Percentiles rank a stretch among this genome's conserved stretches.
Conservation (phyloP, 768 basidiomycete genomes). For the Psilocybe azurescens region DNA sequence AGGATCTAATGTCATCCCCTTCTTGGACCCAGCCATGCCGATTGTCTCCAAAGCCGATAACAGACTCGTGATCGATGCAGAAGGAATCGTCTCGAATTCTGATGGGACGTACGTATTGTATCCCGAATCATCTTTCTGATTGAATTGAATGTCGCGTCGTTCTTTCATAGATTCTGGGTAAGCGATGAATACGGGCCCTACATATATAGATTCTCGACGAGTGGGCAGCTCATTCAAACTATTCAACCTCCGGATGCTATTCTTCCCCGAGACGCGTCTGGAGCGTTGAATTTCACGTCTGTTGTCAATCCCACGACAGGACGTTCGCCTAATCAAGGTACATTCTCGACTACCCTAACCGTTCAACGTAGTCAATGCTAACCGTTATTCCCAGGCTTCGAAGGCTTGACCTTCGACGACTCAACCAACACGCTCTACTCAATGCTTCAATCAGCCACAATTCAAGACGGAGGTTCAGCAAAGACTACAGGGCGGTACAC, state of each 20-base stretch:
- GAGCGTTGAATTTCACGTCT: conserved; percentile 58
- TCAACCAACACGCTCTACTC: conserved; percentile 58
- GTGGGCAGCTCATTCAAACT: conserved; percentile 55
- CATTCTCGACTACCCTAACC: not conserved
- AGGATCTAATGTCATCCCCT: conserved; percentile 32
- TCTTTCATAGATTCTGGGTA: conserved; percentile 54
- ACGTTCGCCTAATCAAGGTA: conserved; percentile 60
- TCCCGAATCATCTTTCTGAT: not conserved
- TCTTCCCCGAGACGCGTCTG: conserved; percentile 49
- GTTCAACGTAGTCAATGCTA: not conserved
- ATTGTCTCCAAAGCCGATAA: conserved; percentile 45
- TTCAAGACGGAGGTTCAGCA: conserved; percentile 64
- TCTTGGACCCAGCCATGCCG: conserved; percentile 50
- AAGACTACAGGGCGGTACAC: conserved; percentile 56
- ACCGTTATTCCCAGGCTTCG: conserved; percentile 47
- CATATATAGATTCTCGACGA: conserved; percentile 56
- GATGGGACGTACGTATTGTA: conserved; percentile 57
- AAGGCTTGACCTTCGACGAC: conserved; percentile 59
- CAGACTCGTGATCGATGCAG: conserved; percentile 59
- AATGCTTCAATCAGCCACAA: conserved; percentile 64
- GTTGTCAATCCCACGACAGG: conserved; percentile 54
- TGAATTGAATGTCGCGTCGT: not conserved
- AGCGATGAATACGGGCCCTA: conserved; percentile 76
- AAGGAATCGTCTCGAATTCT: conserved; percentile 59
- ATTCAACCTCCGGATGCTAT: conserved; percentile 65